phyloP scores from a whole-genome alignment of 2,329 filamentous ascomycete genomes.

The Balansia obtecta region DNA sequence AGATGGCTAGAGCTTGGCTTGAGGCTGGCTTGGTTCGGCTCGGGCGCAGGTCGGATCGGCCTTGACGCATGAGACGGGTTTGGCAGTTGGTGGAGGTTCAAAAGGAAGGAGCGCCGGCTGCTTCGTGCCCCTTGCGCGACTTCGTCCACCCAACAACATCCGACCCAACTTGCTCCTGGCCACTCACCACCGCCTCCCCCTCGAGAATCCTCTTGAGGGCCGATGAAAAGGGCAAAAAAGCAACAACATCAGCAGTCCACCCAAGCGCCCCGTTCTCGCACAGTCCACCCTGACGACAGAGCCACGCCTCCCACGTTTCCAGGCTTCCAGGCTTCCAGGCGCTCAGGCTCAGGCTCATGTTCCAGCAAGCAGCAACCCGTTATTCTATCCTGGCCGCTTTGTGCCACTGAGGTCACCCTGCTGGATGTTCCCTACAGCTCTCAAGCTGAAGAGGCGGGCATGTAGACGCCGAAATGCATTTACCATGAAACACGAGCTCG shows the following conservation, averaged over 20 bases:
- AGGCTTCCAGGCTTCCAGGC: no score
- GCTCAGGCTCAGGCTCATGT: no score
- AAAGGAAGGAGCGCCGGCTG: conserved; percentile 6
- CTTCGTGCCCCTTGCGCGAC: conserved; percentile 9
- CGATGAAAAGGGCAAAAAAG: conserved; percentile 1
- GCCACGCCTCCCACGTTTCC: background rate
- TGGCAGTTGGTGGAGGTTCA: conserved; percentile 4
- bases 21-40: no score
- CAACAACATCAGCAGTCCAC: background rate
- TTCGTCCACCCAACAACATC: background rate
- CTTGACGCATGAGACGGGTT: background rate
- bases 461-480: background rate
- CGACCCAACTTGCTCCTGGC: conserved; percentile 1
- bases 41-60: no score
- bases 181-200: conserved; percentile 4
- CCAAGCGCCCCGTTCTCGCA: background rate
- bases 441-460: background rate
- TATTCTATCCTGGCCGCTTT: background rate
- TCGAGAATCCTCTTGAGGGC: background rate
- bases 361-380: conserved; percentile 1
- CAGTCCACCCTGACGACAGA: background rate
- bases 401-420: background rate
- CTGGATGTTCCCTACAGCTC: background rate
- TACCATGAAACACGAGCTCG: background rate
- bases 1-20: background rate